Evolutionary conservation across 2,329 filamentous ascomycete genomes (phyloP).

Genomic region (Talaromyces sp.): DNA sequence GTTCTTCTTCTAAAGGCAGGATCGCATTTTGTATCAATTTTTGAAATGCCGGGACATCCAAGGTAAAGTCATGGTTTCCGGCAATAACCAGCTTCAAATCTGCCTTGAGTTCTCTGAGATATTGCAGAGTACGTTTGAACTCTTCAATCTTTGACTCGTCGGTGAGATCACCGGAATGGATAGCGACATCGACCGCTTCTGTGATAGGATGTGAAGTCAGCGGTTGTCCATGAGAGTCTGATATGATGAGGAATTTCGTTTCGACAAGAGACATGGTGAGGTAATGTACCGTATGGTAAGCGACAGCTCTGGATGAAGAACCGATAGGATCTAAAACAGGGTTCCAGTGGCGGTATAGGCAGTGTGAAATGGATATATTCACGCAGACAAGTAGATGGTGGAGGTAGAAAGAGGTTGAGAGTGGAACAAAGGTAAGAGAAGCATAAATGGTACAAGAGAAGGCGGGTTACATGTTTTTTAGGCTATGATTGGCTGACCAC

Average conservation of each 20-base stretch:
- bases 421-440: no score
- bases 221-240: constrained; percentile 41
- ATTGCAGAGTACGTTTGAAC: constrained; percentile 37
- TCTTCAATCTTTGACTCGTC: constrained; percentile 39
- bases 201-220: constrained; percentile 20
- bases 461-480: no score
- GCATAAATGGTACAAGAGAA: no score
- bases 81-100: constrained; percentile 53
- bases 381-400: no score
- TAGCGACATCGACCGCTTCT: constrained; percentile 43
- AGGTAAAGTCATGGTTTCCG: constrained; percentile 52
- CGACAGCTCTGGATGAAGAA: neutral
- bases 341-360: no score
- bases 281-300: neutral
- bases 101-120: constrained; percentile 42
- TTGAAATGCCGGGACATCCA: constrained; percentile 36
- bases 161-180: constrained; percentile 54
- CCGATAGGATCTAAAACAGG: neutral
- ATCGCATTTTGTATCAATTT: constrained; percentile 25
- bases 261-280: constrained; percentile 19
- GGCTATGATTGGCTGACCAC: no score
- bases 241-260: constrained; percentile 43
- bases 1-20: constrained; percentile 21
- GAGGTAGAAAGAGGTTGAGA: no score
- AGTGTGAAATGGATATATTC: no score